phyloP scores from a whole-genome alignment of 306 rosid genomes.

The Biancaea sappan region DNA sequence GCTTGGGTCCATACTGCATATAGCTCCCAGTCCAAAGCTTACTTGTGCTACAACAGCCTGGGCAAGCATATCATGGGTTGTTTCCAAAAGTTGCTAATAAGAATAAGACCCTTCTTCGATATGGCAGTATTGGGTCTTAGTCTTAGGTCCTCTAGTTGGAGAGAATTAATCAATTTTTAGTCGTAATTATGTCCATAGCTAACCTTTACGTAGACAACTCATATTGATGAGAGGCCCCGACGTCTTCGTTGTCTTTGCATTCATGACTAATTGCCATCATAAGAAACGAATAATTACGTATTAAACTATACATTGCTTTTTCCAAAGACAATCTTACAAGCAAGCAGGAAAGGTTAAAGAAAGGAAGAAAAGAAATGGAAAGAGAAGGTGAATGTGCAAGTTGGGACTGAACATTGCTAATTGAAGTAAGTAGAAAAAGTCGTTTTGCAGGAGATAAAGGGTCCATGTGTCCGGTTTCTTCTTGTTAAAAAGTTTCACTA shows the following conservation, averaged over 20 bases:
- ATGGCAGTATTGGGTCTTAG: slow-evolving; percentile 39
- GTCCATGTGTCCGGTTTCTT: slow-evolving; percentile 29
- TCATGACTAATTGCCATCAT: slow-evolving; percentile 1
- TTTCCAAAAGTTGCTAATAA: slow-evolving; percentile 33
- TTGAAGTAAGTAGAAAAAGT: slow-evolving; percentile 22
- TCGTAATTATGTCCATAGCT: slow-evolving; percentile 28
- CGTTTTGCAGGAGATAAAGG: slow-evolving; percentile 29
- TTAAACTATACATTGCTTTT: neutral
- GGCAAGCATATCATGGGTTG: slow-evolving; percentile 31
- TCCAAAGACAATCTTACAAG: slow-evolving; percentile 11
- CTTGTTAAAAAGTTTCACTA: slow-evolving; percentile 19
- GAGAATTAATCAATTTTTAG: slow-evolving; percentile 34
- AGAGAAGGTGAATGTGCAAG: neutral
- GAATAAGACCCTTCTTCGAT: slow-evolving; percentile 38
- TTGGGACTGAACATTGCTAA: slow-evolving; percentile 10
- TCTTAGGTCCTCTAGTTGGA: slow-evolving; percentile 28
- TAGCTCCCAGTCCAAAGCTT: slow-evolving; percentile 32
- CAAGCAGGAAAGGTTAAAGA: slow-evolving; percentile 9
- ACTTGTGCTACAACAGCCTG: slow-evolving; percentile 29
- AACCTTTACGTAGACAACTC: slow-evolving; percentile 28
- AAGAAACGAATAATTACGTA: slow-evolving; percentile 7
- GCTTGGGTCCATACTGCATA: slow-evolving; percentile 19
- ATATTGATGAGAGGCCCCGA: slow-evolving; percentile 24
- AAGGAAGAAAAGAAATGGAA: neutral
- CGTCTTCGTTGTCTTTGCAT: slow-evolving; percentile 23